These are phyloP conservation scores for Erysiphe neolycopersici DNA, from an alignment of 2,329 filamentous ascomycete species.

Conservation along the genomic window DNA sequence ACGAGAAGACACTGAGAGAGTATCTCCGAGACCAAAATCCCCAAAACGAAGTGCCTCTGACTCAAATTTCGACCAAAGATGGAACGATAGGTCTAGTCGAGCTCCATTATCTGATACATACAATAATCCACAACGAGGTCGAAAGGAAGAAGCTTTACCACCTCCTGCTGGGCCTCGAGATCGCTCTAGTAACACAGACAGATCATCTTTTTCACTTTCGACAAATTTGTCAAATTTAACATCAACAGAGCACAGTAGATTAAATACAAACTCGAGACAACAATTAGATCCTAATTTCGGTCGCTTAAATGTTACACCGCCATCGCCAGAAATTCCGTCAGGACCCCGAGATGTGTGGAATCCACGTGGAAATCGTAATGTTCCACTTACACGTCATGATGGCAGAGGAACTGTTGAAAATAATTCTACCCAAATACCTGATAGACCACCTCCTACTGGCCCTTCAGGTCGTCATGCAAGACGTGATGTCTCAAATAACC, in stretches of 20 bases:
- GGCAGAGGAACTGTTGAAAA: conserved; percentile 5
- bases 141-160: conserved; percentile 7
- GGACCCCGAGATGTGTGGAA: conserved; percentile 25
- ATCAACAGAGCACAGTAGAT: conserved; percentile 24
- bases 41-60: conserved; percentile 20
- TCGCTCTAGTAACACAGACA: conserved; percentile 15
- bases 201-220: conserved; percentile 17
- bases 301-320: conserved; percentile 26
- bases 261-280: conserved; percentile 12
- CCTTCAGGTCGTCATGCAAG: conserved; percentile 11
- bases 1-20: conserved; percentile 10
- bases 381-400: conserved; percentile 6
- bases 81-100: conserved; percentile 10
- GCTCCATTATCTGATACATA: conserved; percentile 5
- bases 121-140: conserved; percentile 4
- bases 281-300: conserved; percentile 36
- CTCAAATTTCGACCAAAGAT: conserved; percentile 14
- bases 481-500: conserved; percentile 7
- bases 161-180: conserved; percentile 16
- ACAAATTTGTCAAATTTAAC: conserved; percentile 14
- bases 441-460: conserved; percentile 13
- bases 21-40: conserved; percentile 19
- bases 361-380: conserved; percentile 12
- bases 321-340: conserved; percentile 21
- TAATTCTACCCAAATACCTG: conserved; percentile 11